Evolutionary conservation across 306 rosid species (phyloP), one percentile per base, ranked within the genome.

Genomic region (Rosa rugosa): DNA sequence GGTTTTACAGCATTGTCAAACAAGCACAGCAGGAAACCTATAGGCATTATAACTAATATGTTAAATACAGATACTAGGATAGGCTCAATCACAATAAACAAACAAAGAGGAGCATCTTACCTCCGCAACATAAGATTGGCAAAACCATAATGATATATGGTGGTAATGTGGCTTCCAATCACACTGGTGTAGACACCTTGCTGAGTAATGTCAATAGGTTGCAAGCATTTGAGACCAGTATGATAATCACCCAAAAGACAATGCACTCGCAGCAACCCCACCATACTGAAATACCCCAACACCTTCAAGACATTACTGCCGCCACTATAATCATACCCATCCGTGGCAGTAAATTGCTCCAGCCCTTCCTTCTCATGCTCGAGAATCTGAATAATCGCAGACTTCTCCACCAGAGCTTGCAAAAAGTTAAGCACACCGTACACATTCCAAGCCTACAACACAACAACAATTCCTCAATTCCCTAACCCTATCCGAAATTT

Each of bases 251-350:
- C 99, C 77, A 96, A 84, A 23, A 96, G 91, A 82, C 99, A 96
- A 82, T 93, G 98, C 66, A 95, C 97, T 77, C 97, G 86, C 22
- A 96, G 91, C 86, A 96, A 86, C 7, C 98, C 99, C 75, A 96
- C 97, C 99, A 91, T 93, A 78, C 99, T 90, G 82, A 96, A 96
- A 82, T 96, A 96, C 41, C 98, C 99, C 87, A 96, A 80, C n/a
- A 96, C 98, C 93, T 96, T 96, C 88, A 96, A 79, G 25, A 96
- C 99, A 79, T 96, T 96, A 80, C 99, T 96, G 42, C 98, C 99
- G 16, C 98, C 96, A 54, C 75, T 85, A 73, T 96, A 91, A 81
- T 91, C 97, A 81, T 96, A 96, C 20, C 99, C 99, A 89, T 96
- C 99, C 8, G 90, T 91, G 3, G 90, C 81, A 13, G 99, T 93